Percentiles rank a stretch among this genome's conserved stretches.
These are phyloP conservation scores for Ceratocystis alfenasii DNA, from an alignment of 2,329 filamentous ascomycete species.

Conservation along the genomic window DNA sequence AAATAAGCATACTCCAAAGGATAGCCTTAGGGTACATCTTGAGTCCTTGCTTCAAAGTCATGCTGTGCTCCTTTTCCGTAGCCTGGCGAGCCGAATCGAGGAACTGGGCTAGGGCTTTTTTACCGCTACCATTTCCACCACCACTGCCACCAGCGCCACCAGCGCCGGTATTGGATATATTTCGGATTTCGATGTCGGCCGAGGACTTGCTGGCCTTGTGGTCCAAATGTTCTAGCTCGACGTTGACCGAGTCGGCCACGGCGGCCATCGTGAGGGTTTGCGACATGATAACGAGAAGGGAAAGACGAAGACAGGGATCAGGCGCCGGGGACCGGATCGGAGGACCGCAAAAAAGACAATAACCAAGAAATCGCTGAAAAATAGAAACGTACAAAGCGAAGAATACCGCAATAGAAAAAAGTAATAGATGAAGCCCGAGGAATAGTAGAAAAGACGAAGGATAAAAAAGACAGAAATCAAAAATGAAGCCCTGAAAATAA, in stretches of 20 bases:
- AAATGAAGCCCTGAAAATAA: background rate
- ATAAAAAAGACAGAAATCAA: background rate
- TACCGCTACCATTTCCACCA: slow-evolving; percentile 33
- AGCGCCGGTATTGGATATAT: background rate
- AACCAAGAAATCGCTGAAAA: background rate
- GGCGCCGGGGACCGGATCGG: background rate
- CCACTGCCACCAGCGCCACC: background rate
- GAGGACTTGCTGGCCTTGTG: slow-evolving; percentile 72
- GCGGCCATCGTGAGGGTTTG: slow-evolving; percentile 21
- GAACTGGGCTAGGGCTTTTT: slow-evolving; percentile 23
- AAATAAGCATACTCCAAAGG: slow-evolving; percentile 71
- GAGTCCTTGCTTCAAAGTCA: slow-evolving; percentile 65
- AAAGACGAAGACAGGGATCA: background rate
- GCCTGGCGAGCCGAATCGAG: slow-evolving; percentile 34
- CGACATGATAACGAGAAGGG: slow-evolving; percentile 13
- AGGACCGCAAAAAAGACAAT: background rate
- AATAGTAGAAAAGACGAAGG: background rate
- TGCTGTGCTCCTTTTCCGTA: slow-evolving; percentile 51
- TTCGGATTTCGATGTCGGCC: slow-evolving; percentile 2
- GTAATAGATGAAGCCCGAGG: background rate
- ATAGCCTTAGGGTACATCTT: slow-evolving; percentile 79
- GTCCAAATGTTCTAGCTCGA: slow-evolving; percentile 19
- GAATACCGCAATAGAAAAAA: background rate
- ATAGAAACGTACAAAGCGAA: background rate
- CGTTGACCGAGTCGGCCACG: slow-evolving; percentile 19